phyloP scores from a whole-genome alignment of 2,329 filamentous ascomycete species.

The Onygenales sp. region DNA sequence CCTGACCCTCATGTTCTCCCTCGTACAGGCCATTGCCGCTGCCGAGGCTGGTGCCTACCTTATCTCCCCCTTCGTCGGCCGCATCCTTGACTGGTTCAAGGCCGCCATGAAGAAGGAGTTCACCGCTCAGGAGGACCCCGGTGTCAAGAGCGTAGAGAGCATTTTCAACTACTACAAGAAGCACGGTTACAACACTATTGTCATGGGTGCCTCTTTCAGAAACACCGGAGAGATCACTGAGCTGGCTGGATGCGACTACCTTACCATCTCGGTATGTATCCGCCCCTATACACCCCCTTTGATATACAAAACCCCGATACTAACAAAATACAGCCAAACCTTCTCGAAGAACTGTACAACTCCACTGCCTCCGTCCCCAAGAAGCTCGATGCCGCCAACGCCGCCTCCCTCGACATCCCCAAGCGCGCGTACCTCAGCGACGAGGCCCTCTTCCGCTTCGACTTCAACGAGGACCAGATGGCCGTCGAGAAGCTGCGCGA shows the following conservation, averaged over 20 bases:
- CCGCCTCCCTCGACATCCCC: conserved; percentile 61
- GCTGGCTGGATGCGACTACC: conserved; percentile 95
- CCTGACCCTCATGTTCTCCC: conserved; percentile 97
- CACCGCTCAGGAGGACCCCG: conserved; percentile 80
- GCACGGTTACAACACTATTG: conserved; percentile 96
- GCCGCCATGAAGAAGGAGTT: conserved; percentile 89
- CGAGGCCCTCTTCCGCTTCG: conserved; percentile 90
- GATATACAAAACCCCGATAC: background rate
- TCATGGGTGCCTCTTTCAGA: conserved; percentile 99
- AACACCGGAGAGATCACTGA: conserved; percentile 95
- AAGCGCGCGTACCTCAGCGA: conserved; percentile 87
- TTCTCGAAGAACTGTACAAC: conserved; percentile 90
- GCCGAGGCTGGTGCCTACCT: conserved; percentile 94
- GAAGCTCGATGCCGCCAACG: conserved; percentile 73
- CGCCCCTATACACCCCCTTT: background rate
- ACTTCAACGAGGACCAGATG: conserved; percentile 99
- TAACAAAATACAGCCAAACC: conserved; percentile 54
- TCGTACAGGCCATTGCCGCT: conserved; percentile 86
- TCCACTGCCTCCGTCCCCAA: conserved; percentile 71
- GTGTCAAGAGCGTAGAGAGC: conserved; percentile 82
- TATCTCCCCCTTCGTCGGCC: conserved; percentile 98
- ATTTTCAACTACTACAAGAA: conserved; percentile 99
- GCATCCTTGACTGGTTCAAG: conserved; percentile 99
- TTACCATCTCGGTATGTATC: conserved; percentile 80
- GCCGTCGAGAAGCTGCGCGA: conserved; percentile 98